phyloP scores from a whole-genome alignment of 2,329 filamentous ascomycete genomes.

The Colletotrichum magnum region DNA sequence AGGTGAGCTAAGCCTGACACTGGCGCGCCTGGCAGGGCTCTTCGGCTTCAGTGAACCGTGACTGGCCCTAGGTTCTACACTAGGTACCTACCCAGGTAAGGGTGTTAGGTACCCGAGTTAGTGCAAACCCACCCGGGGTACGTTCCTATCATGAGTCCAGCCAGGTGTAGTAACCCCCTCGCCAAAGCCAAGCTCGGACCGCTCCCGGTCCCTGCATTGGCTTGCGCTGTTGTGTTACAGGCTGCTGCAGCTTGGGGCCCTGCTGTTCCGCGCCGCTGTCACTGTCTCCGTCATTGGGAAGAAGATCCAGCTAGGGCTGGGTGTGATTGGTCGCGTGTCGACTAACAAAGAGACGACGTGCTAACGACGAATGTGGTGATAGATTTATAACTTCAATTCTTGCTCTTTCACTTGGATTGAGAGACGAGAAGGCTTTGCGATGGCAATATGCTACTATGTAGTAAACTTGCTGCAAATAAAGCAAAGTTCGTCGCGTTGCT shows the following conservation, averaged over 20 bases:
- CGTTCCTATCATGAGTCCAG: conserved; percentile 9
- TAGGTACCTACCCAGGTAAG: too few species aligned
- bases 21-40: background rate
- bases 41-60: conserved; percentile 12
- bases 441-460: too few species aligned
- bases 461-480: background rate
- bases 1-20: background rate
- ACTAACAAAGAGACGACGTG: background rate
- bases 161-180: conserved; percentile 23
- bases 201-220: conserved; percentile 33
- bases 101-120: background rate
- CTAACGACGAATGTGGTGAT: background rate
- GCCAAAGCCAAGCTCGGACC: conserved; percentile 27
- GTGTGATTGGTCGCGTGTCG: conserved; percentile 25
- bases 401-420: background rate
- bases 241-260: background rate
- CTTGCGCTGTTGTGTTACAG: background rate
- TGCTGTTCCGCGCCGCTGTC: conserved; percentile 13
- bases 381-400: background rate
- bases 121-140: background rate
- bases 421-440: too few species aligned
- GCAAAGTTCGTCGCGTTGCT: background rate
- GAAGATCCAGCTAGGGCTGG: background rate
- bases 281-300: background rate
- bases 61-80: conserved; percentile 27